phyloP scores from a whole-genome alignment of 768 basidiomycete genomes.

The Tricholoma furcatifolium region DNA sequence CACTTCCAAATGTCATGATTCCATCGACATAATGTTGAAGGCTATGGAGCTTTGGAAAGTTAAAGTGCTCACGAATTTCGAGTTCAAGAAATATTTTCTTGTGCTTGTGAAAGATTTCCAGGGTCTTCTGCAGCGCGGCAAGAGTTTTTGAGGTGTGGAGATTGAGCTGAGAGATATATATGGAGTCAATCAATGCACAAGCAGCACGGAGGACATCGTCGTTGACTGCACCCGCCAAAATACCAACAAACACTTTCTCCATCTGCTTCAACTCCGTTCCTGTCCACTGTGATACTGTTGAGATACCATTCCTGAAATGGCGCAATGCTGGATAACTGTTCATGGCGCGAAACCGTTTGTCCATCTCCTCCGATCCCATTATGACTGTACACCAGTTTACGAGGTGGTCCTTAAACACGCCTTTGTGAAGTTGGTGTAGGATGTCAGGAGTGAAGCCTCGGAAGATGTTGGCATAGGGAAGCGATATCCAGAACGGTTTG shows the following conservation, averaged over 20 bases:
- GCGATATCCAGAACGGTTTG: slow-evolving; percentile 37
- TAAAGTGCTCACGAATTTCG: slow-evolving; percentile 26
- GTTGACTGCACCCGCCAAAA: slow-evolving; percentile 19
- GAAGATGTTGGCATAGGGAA: slow-evolving; percentile 42
- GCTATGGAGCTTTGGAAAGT: slow-evolving; percentile 34
- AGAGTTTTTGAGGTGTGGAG: slow-evolving; percentile 23
- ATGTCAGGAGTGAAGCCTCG: slow-evolving; percentile 37
- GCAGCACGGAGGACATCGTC: slow-evolving; percentile 13
- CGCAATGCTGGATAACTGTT: slow-evolving; percentile 15
- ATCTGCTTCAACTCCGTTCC: too few species aligned
- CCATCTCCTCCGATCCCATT: slow-evolving; percentile 28
- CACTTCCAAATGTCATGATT: slow-evolving; percentile 23
- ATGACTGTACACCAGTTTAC: slow-evolving; percentile 29
- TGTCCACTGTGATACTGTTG: too few species aligned
- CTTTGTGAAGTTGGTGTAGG: slow-evolving; percentile 50
- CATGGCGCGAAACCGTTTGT: slow-evolving; percentile 32
- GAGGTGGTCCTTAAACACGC: slow-evolving; percentile 45
- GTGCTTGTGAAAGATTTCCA: slow-evolving; percentile 22
- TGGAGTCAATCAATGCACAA: slow-evolving; percentile 29
- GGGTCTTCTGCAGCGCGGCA: slow-evolving; percentile 15
- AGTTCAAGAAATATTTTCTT: slow-evolving; percentile 25
- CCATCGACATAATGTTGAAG: slow-evolving; percentile 26
- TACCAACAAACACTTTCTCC: slow-evolving; percentile 26
- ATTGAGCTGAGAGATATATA: slow-evolving; percentile 22
- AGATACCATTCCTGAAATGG: slow-evolving; percentile 9